Conservation (phyloP, 2,329 filamentous ascomycete species). For the Elsinoe perseae region DNA sequence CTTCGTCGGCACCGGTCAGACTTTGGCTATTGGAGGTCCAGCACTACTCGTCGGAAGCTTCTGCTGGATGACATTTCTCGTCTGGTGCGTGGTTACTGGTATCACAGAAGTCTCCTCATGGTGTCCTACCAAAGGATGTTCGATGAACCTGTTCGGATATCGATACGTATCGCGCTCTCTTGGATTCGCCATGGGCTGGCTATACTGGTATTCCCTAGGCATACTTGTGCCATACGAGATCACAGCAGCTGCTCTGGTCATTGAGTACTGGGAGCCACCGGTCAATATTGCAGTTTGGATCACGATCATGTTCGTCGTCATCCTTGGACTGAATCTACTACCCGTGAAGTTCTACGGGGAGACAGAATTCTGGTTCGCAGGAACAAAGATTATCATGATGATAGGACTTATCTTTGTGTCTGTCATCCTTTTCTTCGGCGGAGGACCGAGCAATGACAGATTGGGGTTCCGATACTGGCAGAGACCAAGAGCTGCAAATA, state of each 20-base stretch:
- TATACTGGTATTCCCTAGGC: conserved; percentile 34
- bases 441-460: conserved; percentile 44
- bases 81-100: conserved; percentile 39
- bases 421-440: conserved; percentile 51
- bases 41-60: conserved; percentile 37
- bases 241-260: conserved; percentile 30
- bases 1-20: conserved; percentile 34
- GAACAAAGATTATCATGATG: conserved; percentile 44
- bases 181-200: conserved; percentile 41
- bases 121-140: conserved; percentile 47
- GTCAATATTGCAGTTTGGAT: conserved; percentile 37
- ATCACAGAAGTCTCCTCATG: conserved; percentile 52
- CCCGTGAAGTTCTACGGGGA: conserved; percentile 46
- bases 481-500: conserved; percentile 41
- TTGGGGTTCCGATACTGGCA: conserved; percentile 48
- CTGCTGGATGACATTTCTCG: conserved; percentile 35
- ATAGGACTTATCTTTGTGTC: conserved; percentile 45
- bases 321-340: conserved; percentile 40
- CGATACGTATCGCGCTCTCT: conserved; percentile 38
- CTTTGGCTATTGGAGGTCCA: conserved; percentile 33
- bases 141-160: conserved; percentile 43
- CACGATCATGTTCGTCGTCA: conserved; percentile 31
- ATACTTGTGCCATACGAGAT: conserved; percentile 35
- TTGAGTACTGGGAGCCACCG: conserved; percentile 31
- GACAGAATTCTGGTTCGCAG: conserved; percentile 46